Evolutionary conservation across 179 eudicot species (phyloP).

Genomic region (Patellifolia procumbens): DNA sequence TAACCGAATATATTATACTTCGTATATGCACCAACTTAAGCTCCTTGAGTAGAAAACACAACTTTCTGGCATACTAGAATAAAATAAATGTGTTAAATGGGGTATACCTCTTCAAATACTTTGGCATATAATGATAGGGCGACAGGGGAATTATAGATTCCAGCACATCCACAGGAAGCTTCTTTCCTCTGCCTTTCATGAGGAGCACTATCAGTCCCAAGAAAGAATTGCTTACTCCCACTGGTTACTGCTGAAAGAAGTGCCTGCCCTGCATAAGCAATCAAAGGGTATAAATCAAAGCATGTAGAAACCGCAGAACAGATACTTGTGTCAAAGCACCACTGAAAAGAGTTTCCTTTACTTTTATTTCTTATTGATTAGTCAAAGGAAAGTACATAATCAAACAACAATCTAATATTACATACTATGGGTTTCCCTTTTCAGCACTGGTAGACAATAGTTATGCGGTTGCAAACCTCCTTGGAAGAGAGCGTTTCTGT

Average conservation of each 20-base stretch:
- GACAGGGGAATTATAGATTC: constrained; percentile 82
- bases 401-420: background rate
- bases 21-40: too few species aligned
- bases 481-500: constrained; percentile 82
- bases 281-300: background rate
- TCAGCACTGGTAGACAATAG: too few species aligned
- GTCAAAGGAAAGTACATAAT: background rate
- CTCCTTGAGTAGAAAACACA: background rate
- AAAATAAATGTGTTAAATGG: background rate
- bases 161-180: constrained; percentile 89
- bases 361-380: background rate
- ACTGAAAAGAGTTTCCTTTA: background rate
- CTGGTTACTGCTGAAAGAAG: constrained; percentile 81
- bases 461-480: too few species aligned
- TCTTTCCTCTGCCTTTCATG: constrained; percentile 80
- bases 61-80: background rate
- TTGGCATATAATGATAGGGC: constrained; percentile 85
- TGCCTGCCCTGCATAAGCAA: constrained; percentile 57
- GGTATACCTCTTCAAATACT: constrained; percentile 81
- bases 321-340: background rate
- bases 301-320: constrained; percentile 1
- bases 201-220: constrained; percentile 97
- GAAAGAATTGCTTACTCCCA: constrained; percentile 84
- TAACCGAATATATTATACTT: too few species aligned
- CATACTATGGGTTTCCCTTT: constrained; percentile 88